Base-by-base conservation (phyloP, 345 rosid genomes). In the Lepidium didymum region DNA sequence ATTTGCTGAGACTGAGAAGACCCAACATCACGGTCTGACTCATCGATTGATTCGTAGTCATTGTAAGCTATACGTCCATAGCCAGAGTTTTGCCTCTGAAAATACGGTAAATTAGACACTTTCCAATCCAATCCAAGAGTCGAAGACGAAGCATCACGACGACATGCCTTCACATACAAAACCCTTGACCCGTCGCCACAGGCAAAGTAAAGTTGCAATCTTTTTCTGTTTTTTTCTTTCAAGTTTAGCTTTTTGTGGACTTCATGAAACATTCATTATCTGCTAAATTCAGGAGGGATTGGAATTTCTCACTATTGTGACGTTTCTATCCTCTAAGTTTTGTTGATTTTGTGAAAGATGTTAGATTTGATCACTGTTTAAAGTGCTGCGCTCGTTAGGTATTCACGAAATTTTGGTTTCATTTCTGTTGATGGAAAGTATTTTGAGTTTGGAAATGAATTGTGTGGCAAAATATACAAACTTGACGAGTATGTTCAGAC, bases 11-110 rank as follows among this genome's bases (percentile, higher is more conserved):
- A 63, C 38, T 76, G 80, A 76, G 79, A 45, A 5, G 89, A 72
- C 14, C 83, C 85, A 10, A 76, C 29, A 68, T 93, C 97, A 9
- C 52, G 47, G 37, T 93, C 98, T 0, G 98, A 87, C 25, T 93
- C 97, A 75, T 93, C 98, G 42, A 89, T 82, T 33, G 87, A 81
- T 29, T 58, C 72, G 21, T 85, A 91, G 34, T 90, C 98, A 67
- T 81, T 81, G 70, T 85, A 88, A n/a, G 96, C 94, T 56, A 73
- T 81, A 63, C 90, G 77, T 40, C 90, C 85, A 81, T 88, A 86
- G 76, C 75, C 80, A 36, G 77, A 82, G 78, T 68, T 78, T 67
- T 78, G 90, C 65, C 75, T 79, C 69, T 74, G 79, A 78, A 65
- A 75, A 64, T 75, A 70, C 0, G 81, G 87, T 64, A 72, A 63